These are phyloP conservation scores for Fagopyrum homotropicum DNA, from an alignment of 148 eudicot species.

Conservation along the genomic window DNA sequence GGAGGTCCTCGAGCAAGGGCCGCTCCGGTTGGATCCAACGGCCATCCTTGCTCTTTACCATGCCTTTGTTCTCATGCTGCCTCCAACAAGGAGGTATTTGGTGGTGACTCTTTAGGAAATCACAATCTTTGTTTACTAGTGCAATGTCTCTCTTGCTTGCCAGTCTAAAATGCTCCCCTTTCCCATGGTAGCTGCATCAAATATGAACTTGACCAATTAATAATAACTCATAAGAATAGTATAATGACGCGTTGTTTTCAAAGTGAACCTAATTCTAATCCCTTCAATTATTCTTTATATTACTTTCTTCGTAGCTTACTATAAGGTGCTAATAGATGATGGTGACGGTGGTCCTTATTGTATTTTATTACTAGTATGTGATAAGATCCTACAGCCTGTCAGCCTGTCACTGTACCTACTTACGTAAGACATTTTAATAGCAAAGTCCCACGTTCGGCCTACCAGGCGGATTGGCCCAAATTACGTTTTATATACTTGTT, in stretches of 20 bases:
- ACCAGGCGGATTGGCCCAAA: no score
- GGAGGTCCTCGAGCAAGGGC: constrained; percentile 38
- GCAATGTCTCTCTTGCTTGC: constrained; percentile 47
- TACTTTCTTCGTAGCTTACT: background rate
- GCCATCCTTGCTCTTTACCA: constrained; percentile 41
- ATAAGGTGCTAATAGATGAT: background rate
- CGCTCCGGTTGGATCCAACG: constrained; percentile 55
- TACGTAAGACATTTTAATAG: no score
- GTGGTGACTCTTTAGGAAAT: constrained; percentile 46
- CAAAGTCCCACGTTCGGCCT: background rate
- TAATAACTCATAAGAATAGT: background rate
- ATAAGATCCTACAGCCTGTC: background rate
- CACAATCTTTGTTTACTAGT: constrained; percentile 52
- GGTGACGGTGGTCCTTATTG: background rate
- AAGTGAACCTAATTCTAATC: background rate
- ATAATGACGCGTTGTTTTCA: background rate
- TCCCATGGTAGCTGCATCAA: constrained; percentile 48
- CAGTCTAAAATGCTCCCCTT: constrained; percentile 31
- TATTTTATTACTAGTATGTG: background rate
- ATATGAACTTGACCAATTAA: background rate
- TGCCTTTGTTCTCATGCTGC: constrained; percentile 55
- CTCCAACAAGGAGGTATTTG: constrained; percentile 56
- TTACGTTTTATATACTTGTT: no score
- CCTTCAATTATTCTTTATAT: background rate
- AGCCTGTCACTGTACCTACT: background rate